Conservation (phyloP, 2,329 filamentous ascomycete genomes). For the Aspergillus japonicus region DNA sequence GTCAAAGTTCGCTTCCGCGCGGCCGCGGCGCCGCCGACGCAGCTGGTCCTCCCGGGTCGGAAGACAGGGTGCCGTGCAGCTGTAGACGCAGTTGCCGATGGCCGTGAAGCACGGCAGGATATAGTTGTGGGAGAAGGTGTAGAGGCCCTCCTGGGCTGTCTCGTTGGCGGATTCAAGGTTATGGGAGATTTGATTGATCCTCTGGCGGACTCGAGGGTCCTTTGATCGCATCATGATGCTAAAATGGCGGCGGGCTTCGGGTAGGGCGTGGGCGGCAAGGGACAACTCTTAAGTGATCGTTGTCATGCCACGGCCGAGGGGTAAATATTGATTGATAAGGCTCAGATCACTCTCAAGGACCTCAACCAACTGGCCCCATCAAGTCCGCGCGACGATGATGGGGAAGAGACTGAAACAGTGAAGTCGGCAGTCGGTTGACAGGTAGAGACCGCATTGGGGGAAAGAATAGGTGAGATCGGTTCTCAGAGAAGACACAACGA, state of each 20-base stretch:
- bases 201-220: slow-evolving; percentile 87
- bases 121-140: slow-evolving; percentile 83
- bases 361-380: slow-evolving; percentile 17
- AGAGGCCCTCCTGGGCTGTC: slow-evolving; percentile 86
- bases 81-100: slow-evolving; percentile 63
- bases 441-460: slow-evolving; percentile 16
- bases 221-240: slow-evolving; percentile 57
- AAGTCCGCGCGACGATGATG: slow-evolving; percentile 1
- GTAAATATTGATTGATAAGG: slow-evolving; percentile 39
- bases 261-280: background rate
- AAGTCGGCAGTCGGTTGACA: background rate
- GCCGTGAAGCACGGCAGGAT: slow-evolving; percentile 75
- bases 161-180: slow-evolving; percentile 89
- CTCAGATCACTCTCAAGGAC: slow-evolving; percentile 3
- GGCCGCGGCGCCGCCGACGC: slow-evolving; percentile 64
- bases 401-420: background rate
- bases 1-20: slow-evolving; percentile 84
- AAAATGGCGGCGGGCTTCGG: no score
- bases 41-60: slow-evolving; percentile 72
- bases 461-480: background rate
- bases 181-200: slow-evolving; percentile 87
- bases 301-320: slow-evolving; percentile 10
- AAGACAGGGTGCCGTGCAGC: slow-evolving; percentile 66
- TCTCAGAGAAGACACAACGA: background rate
- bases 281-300: background rate